These are phyloP conservation scores for Globisporangium okanoganense DNA, from an alignment of 352 stramenopile species.

Conservation along the genomic window DNA sequence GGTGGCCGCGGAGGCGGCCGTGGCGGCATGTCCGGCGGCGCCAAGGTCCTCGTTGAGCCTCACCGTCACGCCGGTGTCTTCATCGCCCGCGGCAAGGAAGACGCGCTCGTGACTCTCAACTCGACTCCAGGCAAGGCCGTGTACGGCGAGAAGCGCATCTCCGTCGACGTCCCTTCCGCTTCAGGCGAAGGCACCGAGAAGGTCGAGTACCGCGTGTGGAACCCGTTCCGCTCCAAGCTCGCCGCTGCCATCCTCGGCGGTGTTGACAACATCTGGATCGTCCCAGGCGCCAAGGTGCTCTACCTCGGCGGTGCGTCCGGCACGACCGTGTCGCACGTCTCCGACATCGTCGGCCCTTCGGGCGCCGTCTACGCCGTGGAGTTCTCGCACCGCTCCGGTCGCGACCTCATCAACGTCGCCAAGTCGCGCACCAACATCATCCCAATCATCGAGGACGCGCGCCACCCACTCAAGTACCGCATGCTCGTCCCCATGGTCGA, in stretches of 20 bases:
- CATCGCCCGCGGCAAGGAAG: conserved; percentile 98
- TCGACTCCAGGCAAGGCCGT: conserved; percentile 98
- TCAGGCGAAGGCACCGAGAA: conserved; percentile 92
- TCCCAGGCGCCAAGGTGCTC: conserved; percentile 96
- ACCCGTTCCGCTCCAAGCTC: conserved; percentile 99
- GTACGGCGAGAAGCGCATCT: conserved; percentile 99
- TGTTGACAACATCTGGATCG: conserved; percentile 99
- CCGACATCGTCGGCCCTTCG: conserved; percentile 97
- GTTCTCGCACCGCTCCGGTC: conserved; percentile 98
- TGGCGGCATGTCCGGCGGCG: conserved; percentile 93
- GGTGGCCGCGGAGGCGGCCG: conserved; percentile 42
- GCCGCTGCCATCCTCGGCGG: conserved; percentile 98
- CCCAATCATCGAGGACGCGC: conserved; percentile 99
- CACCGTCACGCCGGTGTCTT: conserved; percentile 99
- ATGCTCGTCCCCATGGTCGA: conserved; percentile 99
- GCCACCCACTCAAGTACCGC: conserved; percentile 98
- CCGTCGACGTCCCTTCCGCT: conserved; percentile 93
- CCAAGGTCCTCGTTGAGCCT: conserved; percentile 97
- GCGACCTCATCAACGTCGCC: conserved; percentile 99
- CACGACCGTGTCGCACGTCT: conserved; percentile 99
- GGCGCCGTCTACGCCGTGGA: conserved; percentile 99
- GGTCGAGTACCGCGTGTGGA: conserved; percentile 99
- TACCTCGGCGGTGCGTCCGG: conserved; percentile 98
- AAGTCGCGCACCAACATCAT: conserved; percentile 99
- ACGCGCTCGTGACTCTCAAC: conserved; percentile 98